Base-by-base conservation (phyloP, 2,329 filamentous ascomycete genomes). In the Conoideocrella luteorostrata region DNA sequence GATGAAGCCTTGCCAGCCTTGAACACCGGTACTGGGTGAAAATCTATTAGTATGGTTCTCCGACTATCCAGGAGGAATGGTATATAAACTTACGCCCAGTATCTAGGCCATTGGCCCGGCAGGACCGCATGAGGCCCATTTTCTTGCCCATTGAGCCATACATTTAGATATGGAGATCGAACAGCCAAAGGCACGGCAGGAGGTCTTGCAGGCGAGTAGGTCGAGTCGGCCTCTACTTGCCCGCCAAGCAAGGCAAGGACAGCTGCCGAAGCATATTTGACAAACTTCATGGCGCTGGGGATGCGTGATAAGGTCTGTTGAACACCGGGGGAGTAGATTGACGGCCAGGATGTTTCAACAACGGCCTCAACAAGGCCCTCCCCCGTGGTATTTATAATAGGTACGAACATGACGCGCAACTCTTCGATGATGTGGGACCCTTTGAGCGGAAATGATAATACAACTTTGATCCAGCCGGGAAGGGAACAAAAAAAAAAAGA, bases 151-250 rank as follows among this genome's bases (percentile, higher is more conserved):
- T 75, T 65, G 33, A 84, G 69, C 82, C 84, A 88, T 12, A 80
- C 77, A 57, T 78, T 88, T 13, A 90, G 64, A 52, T 90, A 91
- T 0, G 86, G 86, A 9, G 80, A 84, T 49, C 78, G 80, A 35
- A 90, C 86, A 34, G 84, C 84, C 26, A 91, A 63, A 11, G 86
- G 86, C 22, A 86, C 70, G 2, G 84, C 74, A 13, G 84, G 84
- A 33, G 83, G 82, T 6, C 80, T 72, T 28, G 77, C 74, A 26
- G 83, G 83, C 28, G 65, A 70, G 56, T 85, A 86, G 2, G 70
- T 77, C 9, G 80, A 84, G 13, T 45, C 48, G 7, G 51, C 55
- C 13, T 44, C 47, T 17, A 36, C 39, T 22, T 43, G 41, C 13
- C 23, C 39, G n/a, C 52, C 50, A 20, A 53, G 33, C 15, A 49